Base-by-base conservation (phyloP, 2,329 filamentous ascomycete genomes). In the Cladorrhinum sp. region DNA sequence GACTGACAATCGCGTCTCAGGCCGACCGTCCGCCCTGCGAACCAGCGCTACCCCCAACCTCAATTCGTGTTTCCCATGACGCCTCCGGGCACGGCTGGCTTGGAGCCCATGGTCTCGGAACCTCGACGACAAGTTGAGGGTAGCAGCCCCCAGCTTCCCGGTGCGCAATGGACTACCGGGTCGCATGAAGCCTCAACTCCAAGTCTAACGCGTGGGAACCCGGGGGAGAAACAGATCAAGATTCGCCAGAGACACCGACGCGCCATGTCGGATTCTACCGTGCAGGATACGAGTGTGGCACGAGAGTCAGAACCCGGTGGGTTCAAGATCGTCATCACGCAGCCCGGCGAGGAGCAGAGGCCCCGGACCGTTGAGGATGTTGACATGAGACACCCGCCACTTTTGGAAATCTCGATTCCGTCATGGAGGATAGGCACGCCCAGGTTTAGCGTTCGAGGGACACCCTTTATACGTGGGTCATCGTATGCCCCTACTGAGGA, bases 381-480 rank as follows among this genome's bases (percentile, higher is more conserved):
- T 49, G 76, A 80, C 66, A 65, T 72, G 12, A 67, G 74, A 18
- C 70, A 72, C 46, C 74, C 79, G 42, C 86, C 85, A 12, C 76
- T 86, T 36, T 79, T 96, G 55, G 85, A 92, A 67, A 83, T 94
- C 49, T 81, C 86, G 21, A 96, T 96, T 55, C 92, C 93, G 36
- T 88, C 90, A 60, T 96, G 93, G 80, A 87, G 88, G 66, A 79
- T 97, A 60, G 93, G 92, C 12, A 90, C 88, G 1, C 91, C 92
- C 18, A 85, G 86, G 61, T 96, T 96, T 74, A 94, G 89, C 65
- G 77, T 84, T 57, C 83, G 84, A 67, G 92, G 92, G 10, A 92
- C 89, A 2, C 86, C 91, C 2, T 83, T 91, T 64, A 80, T 97
- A 65, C 87, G 90, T 63, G 90, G 87, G 66, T 96, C 93, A n/a